These are phyloP conservation scores for Solanum gandarillasii DNA, from an alignment of 257 asterid genomes.

Conservation along the genomic window DNA sequence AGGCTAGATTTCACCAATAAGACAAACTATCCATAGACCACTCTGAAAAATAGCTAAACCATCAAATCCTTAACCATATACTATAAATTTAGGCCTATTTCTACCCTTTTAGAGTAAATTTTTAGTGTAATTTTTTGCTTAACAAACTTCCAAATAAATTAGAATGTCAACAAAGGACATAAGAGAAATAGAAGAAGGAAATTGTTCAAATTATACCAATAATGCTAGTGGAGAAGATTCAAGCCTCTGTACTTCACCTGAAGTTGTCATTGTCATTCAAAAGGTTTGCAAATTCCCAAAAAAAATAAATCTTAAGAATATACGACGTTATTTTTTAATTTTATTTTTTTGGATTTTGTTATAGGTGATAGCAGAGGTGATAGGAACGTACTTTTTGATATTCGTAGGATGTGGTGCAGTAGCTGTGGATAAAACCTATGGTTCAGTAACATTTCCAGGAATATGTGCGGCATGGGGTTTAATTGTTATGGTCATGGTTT, in stretches of 20 bases:
- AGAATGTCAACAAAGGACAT: constrained; percentile 33
- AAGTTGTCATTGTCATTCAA: constrained; percentile 32
- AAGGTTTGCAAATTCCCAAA: constrained; percentile 15
- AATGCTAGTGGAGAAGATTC: constrained; percentile 8
- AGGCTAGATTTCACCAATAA: background rate
- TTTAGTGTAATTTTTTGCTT: background rate
- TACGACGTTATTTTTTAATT: background rate
- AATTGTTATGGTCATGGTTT: constrained; percentile 51
- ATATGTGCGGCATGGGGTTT: constrained; percentile 43
- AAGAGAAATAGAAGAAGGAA: constrained; percentile 34
- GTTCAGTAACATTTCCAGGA: constrained; percentile 53
- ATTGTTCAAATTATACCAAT: background rate
- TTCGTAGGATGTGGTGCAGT: constrained; percentile 58
- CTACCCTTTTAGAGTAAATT: background rate
- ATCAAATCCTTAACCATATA: constrained; percentile 15
- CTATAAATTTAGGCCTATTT: background rate
- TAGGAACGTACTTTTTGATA: constrained; percentile 56
- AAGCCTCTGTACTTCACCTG: constrained; percentile 29
- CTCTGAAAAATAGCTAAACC: constrained; percentile 36
- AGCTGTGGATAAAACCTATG: constrained; percentile 42
- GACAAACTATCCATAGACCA: constrained; percentile 7
- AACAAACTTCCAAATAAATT: background rate
- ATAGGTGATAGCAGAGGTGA: constrained; percentile 49
- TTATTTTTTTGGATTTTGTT: background rate
- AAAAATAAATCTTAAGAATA: background rate